Evolutionary conservation across 2,329 filamentous ascomycete species (phyloP).

Genomic region (Neofusicoccum cordaticola): DNA sequence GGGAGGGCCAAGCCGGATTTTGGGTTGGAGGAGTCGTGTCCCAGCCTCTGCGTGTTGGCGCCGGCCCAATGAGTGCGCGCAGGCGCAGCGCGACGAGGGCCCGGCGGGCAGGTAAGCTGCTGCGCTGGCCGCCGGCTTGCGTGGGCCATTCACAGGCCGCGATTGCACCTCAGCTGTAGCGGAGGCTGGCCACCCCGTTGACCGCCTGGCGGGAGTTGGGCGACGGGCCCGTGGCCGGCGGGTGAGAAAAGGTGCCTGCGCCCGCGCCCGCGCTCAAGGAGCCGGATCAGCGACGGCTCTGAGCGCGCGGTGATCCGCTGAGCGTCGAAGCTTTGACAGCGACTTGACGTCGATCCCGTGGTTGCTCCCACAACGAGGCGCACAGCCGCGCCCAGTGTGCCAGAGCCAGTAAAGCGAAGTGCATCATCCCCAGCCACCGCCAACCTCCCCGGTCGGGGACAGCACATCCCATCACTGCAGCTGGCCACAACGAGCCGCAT

Average conservation of each 20-base stretch:
- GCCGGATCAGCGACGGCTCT: slow-evolving; percentile 1
- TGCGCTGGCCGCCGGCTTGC: background rate
- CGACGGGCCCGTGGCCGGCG: background rate
- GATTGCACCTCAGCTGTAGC: background rate
- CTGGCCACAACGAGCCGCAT: slow-evolving; percentile 12
- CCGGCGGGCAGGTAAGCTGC: background rate
- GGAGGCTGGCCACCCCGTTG: background rate
- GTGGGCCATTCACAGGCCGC: background rate
- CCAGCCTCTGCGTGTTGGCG: background rate
- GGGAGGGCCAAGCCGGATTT: too few species aligned
- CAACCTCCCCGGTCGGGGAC: background rate
- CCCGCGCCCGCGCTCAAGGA: background rate
- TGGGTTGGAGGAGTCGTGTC: background rate
- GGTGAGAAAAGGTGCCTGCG: background rate
- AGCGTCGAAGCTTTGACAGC: background rate
- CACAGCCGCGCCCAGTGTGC: background rate
- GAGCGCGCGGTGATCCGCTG: slow-evolving; percentile 1
- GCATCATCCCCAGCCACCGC: too few species aligned
- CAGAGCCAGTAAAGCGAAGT: background rate
- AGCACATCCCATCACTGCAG: slow-evolving; percentile 9
- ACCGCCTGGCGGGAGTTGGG: slow-evolving; percentile 7
- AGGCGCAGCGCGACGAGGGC: background rate
- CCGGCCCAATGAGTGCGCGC: background rate
- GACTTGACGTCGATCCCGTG: background rate
- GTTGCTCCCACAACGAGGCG: background rate